Conservation (phyloP, 1,284 basidiomycete species). For the Leccinum subrobustum region DNA sequence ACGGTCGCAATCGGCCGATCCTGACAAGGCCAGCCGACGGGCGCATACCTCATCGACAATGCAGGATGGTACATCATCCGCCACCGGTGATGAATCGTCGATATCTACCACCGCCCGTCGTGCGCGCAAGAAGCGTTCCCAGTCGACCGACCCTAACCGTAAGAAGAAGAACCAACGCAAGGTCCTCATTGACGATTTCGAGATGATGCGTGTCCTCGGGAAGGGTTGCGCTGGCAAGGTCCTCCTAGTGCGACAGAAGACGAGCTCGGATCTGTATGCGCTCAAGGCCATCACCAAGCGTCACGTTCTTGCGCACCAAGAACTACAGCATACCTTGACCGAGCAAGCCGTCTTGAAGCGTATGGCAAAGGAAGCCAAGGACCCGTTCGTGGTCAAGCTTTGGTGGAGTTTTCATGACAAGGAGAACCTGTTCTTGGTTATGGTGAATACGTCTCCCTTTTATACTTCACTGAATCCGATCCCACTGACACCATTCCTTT, state of each 20-base stretch:
- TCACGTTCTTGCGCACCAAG: conserved; percentile 93
- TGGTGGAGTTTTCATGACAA: conserved; percentile 97
- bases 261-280: conserved; percentile 73
- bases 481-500: conserved; percentile 17
- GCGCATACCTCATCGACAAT: conserved; percentile 44
- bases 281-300: conserved; percentile 97
- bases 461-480: conserved; percentile 14
- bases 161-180: conserved; percentile 62
- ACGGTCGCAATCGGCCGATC: conserved; percentile 76
- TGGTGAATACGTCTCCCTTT: conserved; percentile 48
- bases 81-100: conserved; percentile 60
- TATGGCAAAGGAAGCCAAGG: conserved; percentile 78
- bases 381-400: conserved; percentile 92
- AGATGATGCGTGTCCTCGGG: conserved; percentile 93
- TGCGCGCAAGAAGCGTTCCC: conserved; percentile 57
- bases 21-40: conserved; percentile 56
- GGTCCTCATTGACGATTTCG: conserved; percentile 86
- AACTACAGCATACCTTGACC: conserved; percentile 91
- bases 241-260: conserved; percentile 79
- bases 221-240: conserved; percentile 97
- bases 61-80: conserved; percentile 52
- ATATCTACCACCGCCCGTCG: conserved; percentile 50
- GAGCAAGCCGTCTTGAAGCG: conserved; percentile 92
- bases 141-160: conserved; percentile 50
- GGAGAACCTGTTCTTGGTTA: conserved; percentile 89